Evolutionary conservation across 306 rosid genomes (phyloP).

Genomic region (Clitoria ternatea): DNA sequence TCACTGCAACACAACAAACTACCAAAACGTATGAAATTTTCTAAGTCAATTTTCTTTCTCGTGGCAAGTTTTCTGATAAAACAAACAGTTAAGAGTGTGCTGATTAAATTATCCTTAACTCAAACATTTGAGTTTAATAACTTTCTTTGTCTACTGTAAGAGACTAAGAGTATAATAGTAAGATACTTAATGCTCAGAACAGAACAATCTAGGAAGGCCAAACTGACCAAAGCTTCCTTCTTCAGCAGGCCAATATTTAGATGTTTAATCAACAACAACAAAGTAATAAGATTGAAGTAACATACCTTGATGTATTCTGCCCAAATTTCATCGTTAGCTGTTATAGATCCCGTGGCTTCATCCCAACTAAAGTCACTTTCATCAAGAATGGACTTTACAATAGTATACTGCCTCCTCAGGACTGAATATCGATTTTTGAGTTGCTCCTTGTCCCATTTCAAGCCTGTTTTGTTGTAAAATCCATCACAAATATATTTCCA

Average conservation of each 20-base stretch:
- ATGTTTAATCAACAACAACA: not conserved
- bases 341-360: constrained; percentile 55
- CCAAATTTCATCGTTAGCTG: constrained; percentile 58
- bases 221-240: constrained; percentile 15
- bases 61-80: too few species aligned
- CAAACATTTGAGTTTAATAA: not conserved
- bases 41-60: too few species aligned
- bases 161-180: not conserved
- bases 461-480: constrained; percentile 51
- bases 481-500: constrained; percentile 65
- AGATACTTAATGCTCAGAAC: not conserved
- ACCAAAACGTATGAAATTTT: too few species aligned
- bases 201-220: not conserved
- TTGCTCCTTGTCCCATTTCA: constrained; percentile 79
- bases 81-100: too few species aligned
- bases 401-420: constrained; percentile 54
- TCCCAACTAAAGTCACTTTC: constrained; percentile 53
- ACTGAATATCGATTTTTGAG: constrained; percentile 69
- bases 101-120: not conserved
- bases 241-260: constrained; percentile 1
- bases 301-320: constrained; percentile 55
- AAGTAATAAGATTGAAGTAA: constrained; percentile 21
- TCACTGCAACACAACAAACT: too few species aligned
- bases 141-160: not conserved
- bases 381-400: constrained; percentile 55